Conservation (phyloP, 352 stramenopile species). For the Globisporangium echinulatum region DNA sequence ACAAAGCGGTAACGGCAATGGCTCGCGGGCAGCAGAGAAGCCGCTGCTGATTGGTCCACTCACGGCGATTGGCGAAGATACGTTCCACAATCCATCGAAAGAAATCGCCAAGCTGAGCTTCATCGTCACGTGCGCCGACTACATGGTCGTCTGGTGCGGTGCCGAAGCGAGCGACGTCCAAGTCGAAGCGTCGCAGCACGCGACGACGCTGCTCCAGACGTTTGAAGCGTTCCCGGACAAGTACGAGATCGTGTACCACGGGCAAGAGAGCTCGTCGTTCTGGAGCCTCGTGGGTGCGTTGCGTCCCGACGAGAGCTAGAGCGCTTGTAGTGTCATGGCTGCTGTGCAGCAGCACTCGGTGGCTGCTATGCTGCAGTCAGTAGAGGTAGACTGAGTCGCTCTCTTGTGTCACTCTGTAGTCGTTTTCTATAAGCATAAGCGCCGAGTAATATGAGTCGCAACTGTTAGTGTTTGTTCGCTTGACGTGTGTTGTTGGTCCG, state of each 20-base stretch:
- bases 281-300: conserved; percentile 54
- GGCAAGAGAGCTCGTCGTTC: conserved; percentile 62
- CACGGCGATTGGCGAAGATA: conserved; percentile 33
- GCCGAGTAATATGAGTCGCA: not conserved
- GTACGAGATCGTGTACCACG: conserved; percentile 65
- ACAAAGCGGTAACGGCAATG: conserved; percentile 16
- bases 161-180: conserved; percentile 38
- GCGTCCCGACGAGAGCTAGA: conserved; percentile 22
- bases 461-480: not conserved
- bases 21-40: conserved; percentile 24
- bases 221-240: conserved; percentile 72
- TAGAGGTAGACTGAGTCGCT: too few species aligned
- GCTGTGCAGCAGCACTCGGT: not conserved
- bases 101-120: conserved; percentile 58
- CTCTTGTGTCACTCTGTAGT: too few species aligned
- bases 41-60: conserved; percentile 59
- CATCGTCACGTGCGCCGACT: conserved; percentile 64
- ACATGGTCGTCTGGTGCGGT: conserved; percentile 81
- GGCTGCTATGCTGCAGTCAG: too few species aligned
- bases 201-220: conserved; percentile 55
- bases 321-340: too few species aligned
- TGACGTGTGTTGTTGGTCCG: too few species aligned
- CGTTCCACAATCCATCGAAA: conserved; percentile 49
- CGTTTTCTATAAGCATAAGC: not conserved
- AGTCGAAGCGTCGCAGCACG: conserved; percentile 54